Evolutionary conservation across 371 early-diverging fungal genomes (phyloP), one percentile per base, ranked within the genome.

Genomic region (Sporodiniella umbellata): DNA sequence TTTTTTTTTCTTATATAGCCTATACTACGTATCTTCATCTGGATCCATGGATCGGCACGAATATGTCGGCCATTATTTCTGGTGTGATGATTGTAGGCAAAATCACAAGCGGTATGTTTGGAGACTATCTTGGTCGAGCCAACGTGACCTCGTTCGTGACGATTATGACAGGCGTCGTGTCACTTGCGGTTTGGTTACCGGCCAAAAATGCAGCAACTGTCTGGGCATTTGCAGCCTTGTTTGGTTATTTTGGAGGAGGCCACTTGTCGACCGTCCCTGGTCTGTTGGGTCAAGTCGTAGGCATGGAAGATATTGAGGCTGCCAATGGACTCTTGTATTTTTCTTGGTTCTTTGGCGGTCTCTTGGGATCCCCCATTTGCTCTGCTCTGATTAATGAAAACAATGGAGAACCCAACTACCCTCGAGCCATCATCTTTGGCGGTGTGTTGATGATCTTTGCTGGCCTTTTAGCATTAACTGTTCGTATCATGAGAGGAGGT

Each of bases 221-320:
- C 8, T 70, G 68, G 68, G 58, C 67, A 8, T 72, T 72, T 57
- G 70, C 70, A 1, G 64, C 66, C 3, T 23, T 77, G 33, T 83
- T 72, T 49, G 83, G 82, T 6, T 63, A 74, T 51, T 78, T 80
- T 60, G 80, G 79, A n/a, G 82, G 85, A 1, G 80, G 81, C 14
- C 83, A 75, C 47, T 60, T 85, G 31, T 65, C 71, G 8, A 66
- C 80, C 57, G 63, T 78, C 0, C 76, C 84, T 15, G 74, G 79
- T 5, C 63, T 80, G 24, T 65, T 75, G 7, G 80, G 76, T 33
- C 56, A 56, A 33, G 51, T 56, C 23, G 45, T 56, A 0, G 56
- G 56, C 6, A 47, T 76, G 45, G 74, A 68, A 3, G 56, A 72
- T 33, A 57, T 85, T 45, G 81, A 80, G 22, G 54, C 80, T 0